A percentile compares a stretch with the other conserved stretches of the same genome.
phyloP scores from a whole-genome alignment of 495 filamentous ascomycete genomes.

The Filosporella fistucella region DNA sequence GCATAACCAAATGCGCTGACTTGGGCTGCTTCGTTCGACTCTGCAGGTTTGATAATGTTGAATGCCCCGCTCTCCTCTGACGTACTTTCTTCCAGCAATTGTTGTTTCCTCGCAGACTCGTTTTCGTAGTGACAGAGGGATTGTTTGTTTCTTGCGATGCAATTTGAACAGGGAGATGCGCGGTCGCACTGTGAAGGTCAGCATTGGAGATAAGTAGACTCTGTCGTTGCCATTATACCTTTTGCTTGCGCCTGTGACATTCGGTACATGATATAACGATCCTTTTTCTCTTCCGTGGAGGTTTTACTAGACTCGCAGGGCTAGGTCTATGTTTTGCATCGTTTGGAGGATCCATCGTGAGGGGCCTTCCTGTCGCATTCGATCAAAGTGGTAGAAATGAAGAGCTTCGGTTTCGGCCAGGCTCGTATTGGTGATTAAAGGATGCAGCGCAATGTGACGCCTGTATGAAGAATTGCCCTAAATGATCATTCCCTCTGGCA shows the following conservation, averaged over 20 bases:
- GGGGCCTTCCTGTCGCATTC: slow-evolving; percentile 1
- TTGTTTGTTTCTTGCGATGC: slow-evolving; percentile 46
- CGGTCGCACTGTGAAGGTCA: slow-evolving; percentile 47
- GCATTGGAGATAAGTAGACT: background rate
- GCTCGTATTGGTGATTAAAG: too few species aligned
- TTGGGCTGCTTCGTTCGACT: slow-evolving; percentile 17
- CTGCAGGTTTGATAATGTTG: slow-evolving; percentile 14
- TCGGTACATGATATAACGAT: slow-evolving; percentile 59
- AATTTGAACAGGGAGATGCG: slow-evolving; percentile 57
- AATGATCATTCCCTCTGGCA: too few species aligned
- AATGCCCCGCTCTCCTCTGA: slow-evolving; percentile 1
- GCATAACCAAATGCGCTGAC: slow-evolving; percentile 44
- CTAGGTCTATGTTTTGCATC: slow-evolving; percentile 3
- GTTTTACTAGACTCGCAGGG: slow-evolving; percentile 12
- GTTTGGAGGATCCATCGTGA: slow-evolving; percentile 9
- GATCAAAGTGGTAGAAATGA: too few species aligned
- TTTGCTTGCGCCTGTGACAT: slow-evolving; percentile 61
- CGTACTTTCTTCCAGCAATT: slow-evolving; percentile 26
- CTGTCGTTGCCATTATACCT: slow-evolving; percentile 30
- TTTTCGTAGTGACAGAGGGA: slow-evolving; percentile 45
- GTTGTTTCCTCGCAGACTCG: slow-evolving; percentile 38
- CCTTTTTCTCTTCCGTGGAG: slow-evolving; percentile 51
- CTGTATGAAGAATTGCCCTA: too few species aligned
- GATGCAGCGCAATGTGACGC: too few species aligned
- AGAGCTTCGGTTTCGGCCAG: too few species aligned